A percentile compares a stretch with the other conserved stretches of the same genome.
Evolutionary conservation across 164 flowering plant species (phyloP).

Genomic region (Vitis vinifera): DNA sequence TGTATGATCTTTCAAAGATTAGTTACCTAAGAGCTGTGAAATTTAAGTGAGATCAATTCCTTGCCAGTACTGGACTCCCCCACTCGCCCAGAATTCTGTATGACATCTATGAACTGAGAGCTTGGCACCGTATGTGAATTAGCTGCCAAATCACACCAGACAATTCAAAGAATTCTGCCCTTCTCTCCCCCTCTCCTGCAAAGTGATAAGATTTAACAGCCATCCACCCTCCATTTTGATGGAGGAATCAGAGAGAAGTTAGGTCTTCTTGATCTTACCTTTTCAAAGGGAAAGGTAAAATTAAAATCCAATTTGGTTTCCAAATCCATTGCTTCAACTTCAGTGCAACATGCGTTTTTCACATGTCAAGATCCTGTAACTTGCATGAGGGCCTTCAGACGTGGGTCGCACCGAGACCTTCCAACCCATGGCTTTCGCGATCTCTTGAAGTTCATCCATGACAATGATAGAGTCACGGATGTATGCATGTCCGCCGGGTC

Average conservation of each 20-base stretch:
- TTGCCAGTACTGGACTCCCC: not conserved
- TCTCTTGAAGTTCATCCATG: conserved; percentile 63
- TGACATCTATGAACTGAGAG: not conserved
- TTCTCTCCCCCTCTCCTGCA: too few species aligned
- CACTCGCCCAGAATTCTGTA: not conserved
- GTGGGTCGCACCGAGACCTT: conserved; percentile 49
- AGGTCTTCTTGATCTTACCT: not conserved
- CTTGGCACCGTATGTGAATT: not conserved
- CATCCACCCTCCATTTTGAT: not conserved
- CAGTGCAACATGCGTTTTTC: conserved; percentile 49
- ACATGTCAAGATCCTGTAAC: conserved; percentile 56
- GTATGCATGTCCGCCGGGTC: conserved; percentile 88
- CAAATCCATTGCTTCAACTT: conserved; percentile 5
- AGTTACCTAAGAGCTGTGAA: not conserved
- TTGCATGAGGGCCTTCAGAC: conserved; percentile 79
- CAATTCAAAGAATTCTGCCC: not conserved
- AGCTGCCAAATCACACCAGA: not conserved
- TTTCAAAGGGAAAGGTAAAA: not conserved
- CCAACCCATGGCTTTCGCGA: conserved; percentile 79
- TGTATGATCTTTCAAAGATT: too few species aligned
- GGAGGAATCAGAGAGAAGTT: not conserved
- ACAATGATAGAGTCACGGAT: conserved; percentile 71
- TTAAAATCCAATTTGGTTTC: not conserved
- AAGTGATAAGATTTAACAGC: not conserved
- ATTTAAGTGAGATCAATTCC: not conserved